phyloP scores from a whole-genome alignment of 139 green algal species.

The Tetradesmus obliquus region DNA sequence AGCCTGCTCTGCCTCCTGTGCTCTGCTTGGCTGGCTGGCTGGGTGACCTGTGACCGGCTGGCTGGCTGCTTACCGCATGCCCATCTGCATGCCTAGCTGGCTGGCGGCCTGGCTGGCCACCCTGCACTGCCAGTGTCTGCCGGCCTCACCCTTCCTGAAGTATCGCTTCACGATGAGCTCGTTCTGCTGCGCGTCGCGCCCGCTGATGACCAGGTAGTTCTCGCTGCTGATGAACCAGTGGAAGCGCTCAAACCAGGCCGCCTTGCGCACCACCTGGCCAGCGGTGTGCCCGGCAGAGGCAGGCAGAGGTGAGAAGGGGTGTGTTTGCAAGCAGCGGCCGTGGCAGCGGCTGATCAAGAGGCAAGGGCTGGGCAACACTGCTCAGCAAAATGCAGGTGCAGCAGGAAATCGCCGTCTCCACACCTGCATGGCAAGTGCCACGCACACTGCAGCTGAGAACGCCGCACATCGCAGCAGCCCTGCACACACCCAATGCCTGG shows the following conservation, averaged over 20 bases:
- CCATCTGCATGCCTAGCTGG: too few relatives aligned
- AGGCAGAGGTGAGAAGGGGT: not conserved
- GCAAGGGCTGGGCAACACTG: not conserved
- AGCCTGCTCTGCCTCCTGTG: too few relatives aligned
- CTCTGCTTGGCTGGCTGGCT: too few relatives aligned
- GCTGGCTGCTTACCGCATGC: too few relatives aligned
- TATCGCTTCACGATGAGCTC: conserved; percentile 94
- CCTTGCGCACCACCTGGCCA: conserved; percentile 76
- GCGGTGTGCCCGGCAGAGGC: not conserved
- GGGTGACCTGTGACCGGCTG: too few relatives aligned
- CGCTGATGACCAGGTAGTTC: conserved; percentile 94
- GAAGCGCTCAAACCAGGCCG: conserved; percentile 98
- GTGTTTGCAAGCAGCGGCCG: not conserved
- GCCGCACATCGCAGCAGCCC: not conserved
- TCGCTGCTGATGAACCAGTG: conserved; percentile 96
- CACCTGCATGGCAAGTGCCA: not conserved
- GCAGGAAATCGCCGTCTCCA: too few relatives aligned
- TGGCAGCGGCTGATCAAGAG: conserved; percentile 39
- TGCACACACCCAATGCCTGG: not conserved
- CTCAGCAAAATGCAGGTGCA: too few relatives aligned
- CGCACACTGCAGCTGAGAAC: not conserved
- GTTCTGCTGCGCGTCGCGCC: conserved; percentile 96
- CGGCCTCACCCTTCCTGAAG: conserved; percentile 45
- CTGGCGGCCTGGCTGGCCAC: not conserved
- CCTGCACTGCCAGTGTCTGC: not conserved